Percentiles rank a stretch among this genome's conserved stretches.
Conservation (phyloP, 2,329 filamentous ascomycete species). For the Pleoardoris graminearum region DNA sequence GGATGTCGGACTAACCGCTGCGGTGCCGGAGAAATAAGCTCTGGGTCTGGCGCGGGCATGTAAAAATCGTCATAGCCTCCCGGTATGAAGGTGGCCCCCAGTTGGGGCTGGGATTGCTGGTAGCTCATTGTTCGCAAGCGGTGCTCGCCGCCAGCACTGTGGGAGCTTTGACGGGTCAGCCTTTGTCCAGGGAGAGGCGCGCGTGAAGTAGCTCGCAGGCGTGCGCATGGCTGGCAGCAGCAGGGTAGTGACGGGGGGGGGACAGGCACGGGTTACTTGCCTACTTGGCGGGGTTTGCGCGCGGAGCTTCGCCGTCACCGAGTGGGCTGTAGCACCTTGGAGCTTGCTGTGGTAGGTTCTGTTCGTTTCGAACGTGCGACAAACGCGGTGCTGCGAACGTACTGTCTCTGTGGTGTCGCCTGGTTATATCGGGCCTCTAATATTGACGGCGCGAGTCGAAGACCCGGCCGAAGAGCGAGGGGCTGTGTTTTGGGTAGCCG, state of each 20-base stretch:
- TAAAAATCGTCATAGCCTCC: constrained; percentile 70
- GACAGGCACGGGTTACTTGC: constrained; percentile 21
- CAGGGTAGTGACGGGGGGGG: constrained; percentile 26
- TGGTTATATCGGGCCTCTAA: neutral
- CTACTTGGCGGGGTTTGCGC: constrained; percentile 27
- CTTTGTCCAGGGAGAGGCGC: constrained; percentile 25
- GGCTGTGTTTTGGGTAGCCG: constrained; percentile 12
- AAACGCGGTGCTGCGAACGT: constrained; percentile 2
- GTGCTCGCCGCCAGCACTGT: neutral
- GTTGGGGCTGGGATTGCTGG: constrained; percentile 38
- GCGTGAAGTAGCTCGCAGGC: constrained; percentile 18
- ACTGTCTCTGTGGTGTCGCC: neutral
- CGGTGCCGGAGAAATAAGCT: constrained; percentile 70
- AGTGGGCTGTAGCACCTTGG: too few species aligned
- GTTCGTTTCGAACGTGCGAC: constrained; percentile 8
- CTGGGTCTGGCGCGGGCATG: constrained; percentile 59
- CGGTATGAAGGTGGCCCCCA: constrained; percentile 67
- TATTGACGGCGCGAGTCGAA: too few species aligned
- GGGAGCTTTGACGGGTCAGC: constrained; percentile 26
- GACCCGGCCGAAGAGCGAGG: constrained; percentile 12
- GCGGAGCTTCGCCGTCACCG: constrained; percentile 10
- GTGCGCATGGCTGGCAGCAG: constrained; percentile 8
- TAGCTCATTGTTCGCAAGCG: constrained; percentile 40
- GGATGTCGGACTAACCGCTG: constrained; percentile 61
- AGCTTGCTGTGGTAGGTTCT: neutral